Evolutionary conservation across 2,329 filamentous ascomycete species (phyloP), one percentile per base, ranked within the genome.

Genomic region (Leptosphaerulina australis): DNA sequence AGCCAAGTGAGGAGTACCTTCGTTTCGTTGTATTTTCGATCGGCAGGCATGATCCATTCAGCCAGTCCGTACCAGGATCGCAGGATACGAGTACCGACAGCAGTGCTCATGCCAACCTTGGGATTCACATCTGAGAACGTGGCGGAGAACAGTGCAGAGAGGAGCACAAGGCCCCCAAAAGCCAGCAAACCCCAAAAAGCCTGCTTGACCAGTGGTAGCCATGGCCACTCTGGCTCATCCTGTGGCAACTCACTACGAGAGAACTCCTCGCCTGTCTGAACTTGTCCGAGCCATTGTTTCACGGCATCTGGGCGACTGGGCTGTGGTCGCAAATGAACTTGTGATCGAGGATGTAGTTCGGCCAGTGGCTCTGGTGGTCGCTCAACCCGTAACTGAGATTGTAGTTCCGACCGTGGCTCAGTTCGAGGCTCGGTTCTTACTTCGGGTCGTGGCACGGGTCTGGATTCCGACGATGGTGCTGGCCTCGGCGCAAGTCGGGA

Each of bases 221-320:
- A 58, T 26, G 33, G 39, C 59, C 59, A 64, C 22, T 57, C 50
- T 12, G 49, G 37, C 33, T 60, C 57, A 7, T 62, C 56, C 12
- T 55, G 33, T 8, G 44, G 44, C 2, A 45, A 11, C 10, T 49
- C 44, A 10, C 15, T 40, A n/a, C n/a, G 31, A 2, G 29, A 9
- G 18, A 39, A n/a, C 5, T 25, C 28, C 3, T 38, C 35, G 3
- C 22, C 47, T n/a, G 29, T 36, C 11, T 59, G 46, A 12, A 65
- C 48, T 14, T 55, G 45, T 15, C 59, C 53, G 24, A 62, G 55
- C 62, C 60, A 62, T 18, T 58, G 47, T 14, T 57, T 51, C n/a
- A 64, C 50, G 20, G 47, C 48, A 10, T 50, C 50, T 10, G 51
- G 53, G 9, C 46, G 52, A 14, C 50, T 53, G 17, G 34, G 25